These are phyloP conservation scores for Angomonas deanei DNA, from an alignment of 208 protist genomes.

Conservation along the genomic window DNA sequence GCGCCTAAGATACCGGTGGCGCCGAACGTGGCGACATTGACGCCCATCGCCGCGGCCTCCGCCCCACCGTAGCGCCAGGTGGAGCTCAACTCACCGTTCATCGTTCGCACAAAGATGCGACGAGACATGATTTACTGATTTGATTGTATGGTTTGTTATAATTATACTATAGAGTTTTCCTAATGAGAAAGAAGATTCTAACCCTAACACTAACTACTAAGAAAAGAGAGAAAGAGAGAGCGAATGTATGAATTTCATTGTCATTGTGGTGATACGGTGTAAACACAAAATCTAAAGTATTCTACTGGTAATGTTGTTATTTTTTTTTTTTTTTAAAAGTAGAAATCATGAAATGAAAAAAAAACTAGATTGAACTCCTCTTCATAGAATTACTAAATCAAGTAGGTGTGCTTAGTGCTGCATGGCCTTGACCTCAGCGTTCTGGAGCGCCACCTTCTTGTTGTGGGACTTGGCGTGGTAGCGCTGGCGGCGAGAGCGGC, in stretches of 20 bases:
- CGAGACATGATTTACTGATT: constrained; percentile 55
- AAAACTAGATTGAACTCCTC: too few relatives aligned
- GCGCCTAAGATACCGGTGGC: constrained; percentile 77
- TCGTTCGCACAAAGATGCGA: constrained; percentile 77
- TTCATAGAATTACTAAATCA: neutral
- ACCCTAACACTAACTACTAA: neutral
- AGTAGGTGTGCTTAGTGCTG: constrained; percentile 25
- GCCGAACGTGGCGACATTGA: constrained; percentile 83
- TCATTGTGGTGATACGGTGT: too few relatives aligned
- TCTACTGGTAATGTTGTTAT: neutral
- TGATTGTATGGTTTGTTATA: constrained; percentile 5
- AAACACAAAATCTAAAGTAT: too few relatives aligned
- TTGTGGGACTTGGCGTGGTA: constrained; percentile 51
- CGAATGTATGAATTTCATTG: too few relatives aligned
- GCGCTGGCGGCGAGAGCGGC: constrained; percentile 73
- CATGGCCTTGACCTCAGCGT: constrained; percentile 47
- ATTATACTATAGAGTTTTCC: neutral
- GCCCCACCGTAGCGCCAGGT: constrained; percentile 74
- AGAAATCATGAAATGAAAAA: constrained; percentile 6
- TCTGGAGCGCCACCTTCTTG: constrained; percentile 57
- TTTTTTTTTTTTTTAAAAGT: constrained; percentile 7
- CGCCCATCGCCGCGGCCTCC: constrained; percentile 76
- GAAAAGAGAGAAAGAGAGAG: constrained; percentile 5
- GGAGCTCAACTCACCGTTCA: constrained; percentile 82
- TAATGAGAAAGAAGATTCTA: neutral